Base-by-base conservation (phyloP, 2,329 filamentous ascomycete genomes). In the Colletotrichum tofieldiae region DNA sequence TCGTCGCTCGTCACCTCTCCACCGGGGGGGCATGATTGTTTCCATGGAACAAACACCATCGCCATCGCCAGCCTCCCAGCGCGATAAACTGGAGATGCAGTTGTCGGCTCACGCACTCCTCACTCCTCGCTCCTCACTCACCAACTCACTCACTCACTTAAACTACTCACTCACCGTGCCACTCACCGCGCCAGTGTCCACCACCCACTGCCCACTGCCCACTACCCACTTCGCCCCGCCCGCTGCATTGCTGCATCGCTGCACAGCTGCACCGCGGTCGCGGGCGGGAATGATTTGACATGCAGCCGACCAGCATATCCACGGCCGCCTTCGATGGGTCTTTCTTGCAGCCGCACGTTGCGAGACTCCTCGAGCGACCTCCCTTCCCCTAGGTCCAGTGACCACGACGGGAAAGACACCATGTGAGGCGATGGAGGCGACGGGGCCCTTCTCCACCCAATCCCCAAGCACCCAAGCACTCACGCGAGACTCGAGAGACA, bases 301-400 rank as follows among this genome's bases (percentile, higher is more conserved):
- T 71, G 67, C 67, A 61, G 67, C 66, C 66, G 41, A 69, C 51
- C 60, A 65, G 60, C 52, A 58, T 43, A 26, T 64, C 60, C 32
- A 51, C 59, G 59, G 66, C 51, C 51, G 41, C 26, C 64, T 65
- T 65, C 51, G 52, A 37, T 65, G 66, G 66, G 52, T 68, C 52
- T 58, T 35, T 58, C 55, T 58, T 58, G 35, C 45, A 62, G n/a
- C 37, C 23, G 14, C 56, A 43, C 29, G 20, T 23, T 65, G 60
- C 67, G 55, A 43, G 20, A 32, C 63, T 65, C 37, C 63, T 65
- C 37, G 41, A 55, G 26, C 66, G 67, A 59, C 61, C 52, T 59
- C 26, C 37, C 12, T 20, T 23, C 52, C 51, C 16, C 11, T 26
- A 26, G 23, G 23, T 56, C 35, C 54, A 39, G 35, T 56, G 54